phyloP scores from a whole-genome alignment of 495 filamentous ascomycete genomes.

The Penicillium parvum region DNA sequence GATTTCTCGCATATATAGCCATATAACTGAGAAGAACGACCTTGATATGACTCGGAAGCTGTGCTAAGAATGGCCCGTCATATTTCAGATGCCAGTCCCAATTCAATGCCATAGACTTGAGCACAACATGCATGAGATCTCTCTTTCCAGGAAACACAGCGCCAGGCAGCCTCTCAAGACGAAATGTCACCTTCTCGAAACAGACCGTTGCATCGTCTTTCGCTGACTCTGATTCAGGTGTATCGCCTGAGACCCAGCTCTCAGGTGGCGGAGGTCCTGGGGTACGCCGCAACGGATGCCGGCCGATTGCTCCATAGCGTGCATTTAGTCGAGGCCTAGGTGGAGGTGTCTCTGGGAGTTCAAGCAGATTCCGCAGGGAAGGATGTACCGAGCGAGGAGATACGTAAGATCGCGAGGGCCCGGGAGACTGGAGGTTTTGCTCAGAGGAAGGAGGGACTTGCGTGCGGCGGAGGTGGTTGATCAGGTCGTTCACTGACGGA shows the following conservation, averaged over 20 bases:
- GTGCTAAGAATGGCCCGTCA: constrained; percentile 60
- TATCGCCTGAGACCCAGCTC: constrained; percentile 58
- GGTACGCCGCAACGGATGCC: constrained; percentile 45
- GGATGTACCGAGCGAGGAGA: constrained; percentile 49
- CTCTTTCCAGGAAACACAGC: constrained; percentile 35
- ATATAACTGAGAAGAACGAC: constrained; percentile 60
- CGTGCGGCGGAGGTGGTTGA: constrained; percentile 45
- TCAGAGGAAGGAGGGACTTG: constrained; percentile 28
- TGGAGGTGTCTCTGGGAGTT: constrained; percentile 65
- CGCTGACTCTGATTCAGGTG: constrained; percentile 5
- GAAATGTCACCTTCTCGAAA: constrained; percentile 21
- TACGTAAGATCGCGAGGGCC: constrained; percentile 8
- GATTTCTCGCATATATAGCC: constrained; percentile 44
- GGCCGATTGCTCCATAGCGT: constrained; percentile 32
- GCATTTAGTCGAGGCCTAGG: constrained; percentile 56
- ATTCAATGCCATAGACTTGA: constrained; percentile 59
- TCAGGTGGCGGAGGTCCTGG: constrained; percentile 67
- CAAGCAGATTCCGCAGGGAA: constrained; percentile 55
- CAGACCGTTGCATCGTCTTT: neutral
- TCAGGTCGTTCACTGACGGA: constrained; percentile 45
- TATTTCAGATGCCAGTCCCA: constrained; percentile 67
- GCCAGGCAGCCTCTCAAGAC: constrained; percentile 44
- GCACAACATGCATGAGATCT: constrained; percentile 53
- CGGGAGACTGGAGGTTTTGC: constrained; percentile 10
- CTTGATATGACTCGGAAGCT: constrained; percentile 59